Evolutionary conservation across 2,329 filamentous ascomycete genomes (phyloP).

Genomic region (Didymella keratinophila): DNA sequence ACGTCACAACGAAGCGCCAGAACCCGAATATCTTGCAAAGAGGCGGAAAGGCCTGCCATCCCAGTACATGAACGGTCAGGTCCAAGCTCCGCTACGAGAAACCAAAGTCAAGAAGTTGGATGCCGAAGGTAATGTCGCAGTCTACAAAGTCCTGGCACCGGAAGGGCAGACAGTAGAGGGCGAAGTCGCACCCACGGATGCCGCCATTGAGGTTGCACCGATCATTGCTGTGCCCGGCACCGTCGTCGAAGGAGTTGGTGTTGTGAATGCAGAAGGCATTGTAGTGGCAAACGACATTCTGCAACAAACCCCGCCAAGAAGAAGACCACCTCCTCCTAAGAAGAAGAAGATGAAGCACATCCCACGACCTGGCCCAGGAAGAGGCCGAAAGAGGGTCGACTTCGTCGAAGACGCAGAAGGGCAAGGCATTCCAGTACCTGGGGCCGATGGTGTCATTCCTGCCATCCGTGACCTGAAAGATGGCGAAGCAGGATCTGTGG

Average conservation of each 20-base stretch:
- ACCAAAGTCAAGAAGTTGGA: constrained; percentile 82
- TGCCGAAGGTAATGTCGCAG: constrained; percentile 77
- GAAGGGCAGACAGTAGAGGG: constrained; percentile 83
- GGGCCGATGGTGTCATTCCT: constrained; percentile 34
- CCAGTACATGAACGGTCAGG: constrained; percentile 38
- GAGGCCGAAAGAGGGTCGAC: constrained; percentile 78
- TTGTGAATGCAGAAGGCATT: constrained; percentile 68
- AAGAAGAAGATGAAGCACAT: constrained; percentile 78
- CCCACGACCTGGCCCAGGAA: constrained; percentile 76
- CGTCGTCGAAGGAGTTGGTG: constrained; percentile 65
- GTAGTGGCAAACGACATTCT: constrained; percentile 60
- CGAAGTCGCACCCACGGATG: constrained; percentile 72
- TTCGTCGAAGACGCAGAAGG: constrained; percentile 60
- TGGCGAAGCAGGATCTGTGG: constrained; percentile 51
- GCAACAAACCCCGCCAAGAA: constrained; percentile 61
- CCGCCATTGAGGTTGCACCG: constrained; percentile 55
- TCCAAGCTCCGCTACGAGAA: constrained; percentile 66
- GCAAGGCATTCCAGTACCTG: constrained; percentile 38
- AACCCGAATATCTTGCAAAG: constrained; percentile 69
- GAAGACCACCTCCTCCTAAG: constrained; percentile 77
- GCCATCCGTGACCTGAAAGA: constrained; percentile 41
- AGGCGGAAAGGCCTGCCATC: constrained; percentile 66
- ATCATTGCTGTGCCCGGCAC: constrained; percentile 63
- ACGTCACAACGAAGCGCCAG: constrained; percentile 64
- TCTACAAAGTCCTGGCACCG: constrained; percentile 82